These are phyloP conservation scores for Micractinium sp. DNA, from an alignment of 139 green algal species.

Conservation along the genomic window DNA sequence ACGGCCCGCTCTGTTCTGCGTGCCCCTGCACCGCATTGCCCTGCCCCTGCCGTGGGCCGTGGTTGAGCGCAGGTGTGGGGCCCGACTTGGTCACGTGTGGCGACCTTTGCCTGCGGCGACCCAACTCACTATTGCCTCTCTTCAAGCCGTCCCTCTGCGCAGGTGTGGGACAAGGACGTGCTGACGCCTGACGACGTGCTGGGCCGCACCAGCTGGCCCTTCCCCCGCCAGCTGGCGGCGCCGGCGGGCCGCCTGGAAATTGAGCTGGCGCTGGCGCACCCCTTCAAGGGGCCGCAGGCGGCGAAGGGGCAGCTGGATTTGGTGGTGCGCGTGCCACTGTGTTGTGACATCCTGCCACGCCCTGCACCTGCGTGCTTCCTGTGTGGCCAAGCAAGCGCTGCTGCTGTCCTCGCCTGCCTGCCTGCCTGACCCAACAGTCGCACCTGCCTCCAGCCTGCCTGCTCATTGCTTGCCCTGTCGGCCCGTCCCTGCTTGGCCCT, in stretches of 20 bases:
- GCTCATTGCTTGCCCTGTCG: neutral
- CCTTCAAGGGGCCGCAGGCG: neutral
- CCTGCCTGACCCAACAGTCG: too few species aligned
- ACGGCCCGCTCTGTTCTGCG: too few species aligned
- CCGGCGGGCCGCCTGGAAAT: neutral
- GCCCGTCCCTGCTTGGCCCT: neutral
- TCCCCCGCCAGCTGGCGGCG: neutral
- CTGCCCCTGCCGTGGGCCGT: too few species aligned
- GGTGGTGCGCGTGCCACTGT: neutral
- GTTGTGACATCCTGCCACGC: neutral
- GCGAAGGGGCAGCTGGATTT: neutral
- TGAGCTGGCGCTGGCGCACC: conserved; percentile 10
- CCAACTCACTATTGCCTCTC: too few species aligned
- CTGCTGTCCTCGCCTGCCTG: too few species aligned
- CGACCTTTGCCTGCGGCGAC: too few species aligned
- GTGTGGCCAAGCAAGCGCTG: too few species aligned
- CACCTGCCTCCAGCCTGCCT: neutral
- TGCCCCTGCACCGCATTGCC: too few species aligned
- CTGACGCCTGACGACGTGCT: conserved; percentile 19
- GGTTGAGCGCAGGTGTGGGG: too few species aligned
- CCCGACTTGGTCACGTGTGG: too few species aligned
- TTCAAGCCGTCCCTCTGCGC: neutral
- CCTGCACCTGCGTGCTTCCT: too few species aligned
- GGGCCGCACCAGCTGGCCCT: neutral
- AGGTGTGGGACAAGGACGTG: conserved; percentile 37